Evolutionary conservation across 306 rosid genomes (phyloP), one percentile per base, ranked within the genome.

Genomic region (Sicyos edulis): DNA sequence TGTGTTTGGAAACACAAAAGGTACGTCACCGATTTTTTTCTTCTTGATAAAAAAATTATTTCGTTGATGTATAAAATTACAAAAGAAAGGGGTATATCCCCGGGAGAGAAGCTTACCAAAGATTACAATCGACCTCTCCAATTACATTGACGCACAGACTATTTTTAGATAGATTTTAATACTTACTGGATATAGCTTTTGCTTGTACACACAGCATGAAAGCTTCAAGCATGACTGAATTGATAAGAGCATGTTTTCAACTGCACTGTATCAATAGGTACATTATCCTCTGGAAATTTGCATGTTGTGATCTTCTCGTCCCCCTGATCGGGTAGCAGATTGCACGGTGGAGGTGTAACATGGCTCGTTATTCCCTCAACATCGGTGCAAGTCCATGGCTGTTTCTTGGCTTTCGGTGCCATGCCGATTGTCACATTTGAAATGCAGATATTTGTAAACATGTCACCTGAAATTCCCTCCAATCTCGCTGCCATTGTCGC

Each of bases 401-500:
- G 86, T 78, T 91, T 87, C 90, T 91, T 86, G 3, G 85, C 77
- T 75, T 92, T 87, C 0, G 79, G 80, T 1, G 90, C 90, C 85
- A 88, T 58, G 40, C 76, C 53, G 42, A 87, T 86, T 9, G 96
- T 88, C 10, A 85, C 88, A 57, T 92, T 92, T 3, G 98, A 80
- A 52, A 91, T 79, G 77, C 97, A 91, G 17, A 91, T 87, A 32
- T 88, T 90, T 1, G 85, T 83, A 60, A 92, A 88, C 0, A 87
- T 87, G 78, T 88, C 86, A 10, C 78, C 79, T 0, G 96, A 74
- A 52, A 90, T 90, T 40, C 98, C 98, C 61, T 86, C 91, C 80
- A 92, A 76, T n/a, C 82, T 80, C 0, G 83, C 96, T 11, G 98
- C 98, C 76, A 87, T 81, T 14, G 79, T 77, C 0, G 87, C 97